These are phyloP conservation scores for Chalaropsis ovoidea DNA, from an alignment of 2,329 filamentous ascomycete species.

Conservation along the genomic window DNA sequence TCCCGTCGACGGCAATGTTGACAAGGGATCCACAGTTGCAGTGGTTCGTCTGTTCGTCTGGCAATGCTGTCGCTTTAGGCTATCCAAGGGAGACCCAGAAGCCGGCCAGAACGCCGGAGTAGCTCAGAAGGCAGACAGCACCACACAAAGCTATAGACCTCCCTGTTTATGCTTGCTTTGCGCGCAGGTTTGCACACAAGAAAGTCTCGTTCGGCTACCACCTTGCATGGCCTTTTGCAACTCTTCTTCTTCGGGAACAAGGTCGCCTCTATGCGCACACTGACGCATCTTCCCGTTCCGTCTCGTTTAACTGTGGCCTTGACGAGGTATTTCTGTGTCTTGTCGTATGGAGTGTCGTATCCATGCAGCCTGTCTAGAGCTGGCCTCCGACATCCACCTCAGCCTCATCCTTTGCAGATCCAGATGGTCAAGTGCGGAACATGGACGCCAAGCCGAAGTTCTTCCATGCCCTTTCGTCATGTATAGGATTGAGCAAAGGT, in stretches of 20 bases:
- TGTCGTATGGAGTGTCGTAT: neutral
- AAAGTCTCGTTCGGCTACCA: neutral
- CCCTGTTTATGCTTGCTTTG: neutral
- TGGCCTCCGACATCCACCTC: neutral
- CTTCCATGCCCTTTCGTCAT: constrained; percentile 10
- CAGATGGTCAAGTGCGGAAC: constrained; percentile 5
- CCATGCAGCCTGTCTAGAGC: neutral
- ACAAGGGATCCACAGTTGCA: constrained; percentile 1
- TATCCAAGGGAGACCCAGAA: constrained; percentile 3
- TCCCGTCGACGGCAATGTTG: neutral
- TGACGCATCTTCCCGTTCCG: constrained; percentile 2
- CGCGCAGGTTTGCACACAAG: neutral
- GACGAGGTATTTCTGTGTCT: constrained; percentile 9
- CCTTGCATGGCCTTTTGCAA: neutral
- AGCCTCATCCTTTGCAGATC: constrained; percentile 6
- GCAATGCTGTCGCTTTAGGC: neutral
- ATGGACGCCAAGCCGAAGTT: neutral
- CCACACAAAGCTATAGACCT: neutral
- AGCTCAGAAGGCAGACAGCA: neutral
- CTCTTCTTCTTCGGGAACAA: neutral
- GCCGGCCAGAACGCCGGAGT: constrained; percentile 4
- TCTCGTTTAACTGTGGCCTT: constrained; percentile 6
- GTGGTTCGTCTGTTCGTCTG: neutral
- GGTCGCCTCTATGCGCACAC: neutral
- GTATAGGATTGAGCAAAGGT: neutral